Percentiles rank a stretch among this genome's conserved stretches.
phyloP scores from a whole-genome alignment of 83 land plant genomes.

The Picea engelmannii region DNA sequence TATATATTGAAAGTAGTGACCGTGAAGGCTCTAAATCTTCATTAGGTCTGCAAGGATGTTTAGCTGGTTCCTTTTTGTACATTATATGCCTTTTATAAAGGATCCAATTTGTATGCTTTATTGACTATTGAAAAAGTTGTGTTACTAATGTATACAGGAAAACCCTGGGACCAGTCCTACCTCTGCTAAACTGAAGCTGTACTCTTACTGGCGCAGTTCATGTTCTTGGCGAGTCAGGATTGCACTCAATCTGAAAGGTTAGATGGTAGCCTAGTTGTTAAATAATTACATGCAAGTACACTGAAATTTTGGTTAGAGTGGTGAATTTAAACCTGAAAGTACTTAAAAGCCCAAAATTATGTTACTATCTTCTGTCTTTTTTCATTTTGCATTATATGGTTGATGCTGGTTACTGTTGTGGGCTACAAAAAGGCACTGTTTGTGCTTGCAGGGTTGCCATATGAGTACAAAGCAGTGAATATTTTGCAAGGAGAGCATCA shows the following conservation, averaged over 20 bases:
- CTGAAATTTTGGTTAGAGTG: background rate
- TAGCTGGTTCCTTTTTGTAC: background rate
- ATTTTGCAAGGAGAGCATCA: constrained; percentile 52
- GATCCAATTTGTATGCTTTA: background rate
- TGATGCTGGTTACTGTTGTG: background rate
- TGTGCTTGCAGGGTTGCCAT: constrained; percentile 34
- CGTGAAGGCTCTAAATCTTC: background rate
- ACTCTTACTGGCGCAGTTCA: constrained; percentile 60
- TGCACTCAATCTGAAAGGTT: constrained; percentile 67
- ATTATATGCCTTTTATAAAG: background rate
- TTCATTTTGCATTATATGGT: background rate
- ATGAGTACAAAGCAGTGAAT: constrained; percentile 58
- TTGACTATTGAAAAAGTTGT: background rate
- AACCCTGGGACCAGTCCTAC: background rate
- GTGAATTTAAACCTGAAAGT: background rate
- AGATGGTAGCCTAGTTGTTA: background rate
- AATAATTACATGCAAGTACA: background rate
- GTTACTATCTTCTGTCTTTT: background rate
- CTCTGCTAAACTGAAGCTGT: constrained; percentile 35
- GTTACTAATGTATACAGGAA: background rate
- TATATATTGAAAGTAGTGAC: background rate
- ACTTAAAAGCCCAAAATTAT: background rate
- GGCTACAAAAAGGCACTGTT: background rate
- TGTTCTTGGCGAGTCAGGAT: constrained; percentile 63
- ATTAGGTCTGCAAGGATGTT: background rate